These are phyloP conservation scores for Smittium mucronatum DNA, from an alignment of 371 early-diverging fungal genomes.

Conservation along the genomic window DNA sequence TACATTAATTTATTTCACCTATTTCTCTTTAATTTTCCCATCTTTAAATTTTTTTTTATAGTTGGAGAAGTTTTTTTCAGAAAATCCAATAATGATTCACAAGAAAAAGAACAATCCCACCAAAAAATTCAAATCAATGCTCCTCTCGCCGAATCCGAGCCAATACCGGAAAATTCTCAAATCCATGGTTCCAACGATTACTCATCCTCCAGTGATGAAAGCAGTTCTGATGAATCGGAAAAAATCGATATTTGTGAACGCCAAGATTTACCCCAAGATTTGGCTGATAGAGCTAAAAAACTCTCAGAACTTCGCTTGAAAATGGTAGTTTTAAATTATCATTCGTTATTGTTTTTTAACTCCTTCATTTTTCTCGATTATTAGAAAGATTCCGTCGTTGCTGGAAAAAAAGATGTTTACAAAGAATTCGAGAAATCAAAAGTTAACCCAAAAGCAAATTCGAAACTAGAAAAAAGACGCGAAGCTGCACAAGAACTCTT, in stretches of 20 bases:
- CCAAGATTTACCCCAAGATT: constrained; percentile 20
- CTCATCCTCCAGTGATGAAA: constrained; percentile 8
- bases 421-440: constrained; percentile 63
- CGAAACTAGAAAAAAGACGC: constrained; percentile 48
- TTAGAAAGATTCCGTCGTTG: constrained; percentile 32
- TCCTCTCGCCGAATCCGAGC: too few relatives aligned
- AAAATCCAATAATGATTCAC: too few relatives aligned
- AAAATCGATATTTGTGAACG: constrained; percentile 21
- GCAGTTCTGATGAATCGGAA: constrained; percentile 13
- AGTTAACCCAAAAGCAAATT: constrained; percentile 50
- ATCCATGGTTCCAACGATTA: too few relatives aligned
- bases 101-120: too few relatives aligned
- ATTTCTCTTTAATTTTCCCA: too few relatives aligned
- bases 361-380: too few relatives aligned
- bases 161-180: too few relatives aligned
- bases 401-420: constrained; percentile 67
- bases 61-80: too few relatives aligned
- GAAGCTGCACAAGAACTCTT: constrained; percentile 56
- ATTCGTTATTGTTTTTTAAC: too few relatives aligned
- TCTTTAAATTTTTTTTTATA: too few relatives aligned
- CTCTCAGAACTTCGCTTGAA: constrained; percentile 41
- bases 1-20: too few relatives aligned
- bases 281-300: constrained; percentile 33
- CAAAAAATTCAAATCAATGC: too few relatives aligned
- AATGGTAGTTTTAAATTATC: constrained; percentile 27